Evolutionary conservation across 768 basidiomycete genomes (phyloP), one percentile per base, ranked within the genome.

Genomic region (Mycena chlorophos): DNA sequence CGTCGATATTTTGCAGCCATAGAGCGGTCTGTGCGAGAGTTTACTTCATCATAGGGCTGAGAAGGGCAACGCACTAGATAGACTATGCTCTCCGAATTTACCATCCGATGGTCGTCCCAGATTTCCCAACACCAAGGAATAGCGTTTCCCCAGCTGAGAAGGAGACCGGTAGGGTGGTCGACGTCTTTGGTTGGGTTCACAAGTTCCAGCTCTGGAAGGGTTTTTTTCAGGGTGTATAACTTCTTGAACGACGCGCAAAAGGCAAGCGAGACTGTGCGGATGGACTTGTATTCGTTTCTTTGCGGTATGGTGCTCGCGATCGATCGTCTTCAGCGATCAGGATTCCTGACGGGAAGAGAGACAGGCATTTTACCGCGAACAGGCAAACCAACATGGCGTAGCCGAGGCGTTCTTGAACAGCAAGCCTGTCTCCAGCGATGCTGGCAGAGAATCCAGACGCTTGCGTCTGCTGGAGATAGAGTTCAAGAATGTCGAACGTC

Each of bases 101-200:
- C 73, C 34, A 72, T 65, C 20, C 81, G 76, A 55, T 73, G 71
- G 61, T 88, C 87, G 45, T 70, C 66, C 85, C 87, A 90, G 5
- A 77, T 67, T 12, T 65, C 69, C 88, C 89, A 91, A 51, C 74
- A 75, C 88, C 88, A 89, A 1, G 79, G 76, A 2, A 87, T 66
- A 12, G 78, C 69, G 12, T 74, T 59, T 27, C 83, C 81, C 82
- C 84, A 89, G 56, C 70, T 70, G n/a, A 87, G 51, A n/a, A 90
- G 65, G 20, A 87, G 73, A 5, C 45, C 67, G 55, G 80, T 78
- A 12, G 85, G 68, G 42, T 63, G 53, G 65, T 84, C 79, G 5
- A 78, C 65, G 19, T 61, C 51, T 40, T 64, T 61, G 23, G 52
- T 61, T 17, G 66, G 70, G 20, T 45, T 26, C 50, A 51, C 29